phyloP scores from a whole-genome alignment of 176 grass and related monocot genomes.

The sorghum (Sorghum bicolor) region Sorghum_bicolor_NCBIv3 NC_012874.2:1401001-1401500 shows the following conservation, averaged over 20 bases:
- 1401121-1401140: conserved; percentile 1
- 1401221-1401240: conserved; percentile 66
- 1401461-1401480: conserved; percentile 39
- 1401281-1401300: conserved; percentile 79
- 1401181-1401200: conserved; percentile 68
- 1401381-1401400: conserved; percentile 67
- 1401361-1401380: conserved; percentile 81
- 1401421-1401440: conserved; percentile 47
- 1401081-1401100: conserved; percentile 62
- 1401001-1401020: conserved; percentile 7
- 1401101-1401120: conserved; percentile 36
- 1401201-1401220: conserved; percentile 46
- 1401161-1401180: conserved; percentile 48
- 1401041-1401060: conserved; percentile 51
- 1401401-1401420: conserved; percentile 75
- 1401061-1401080: conserved; percentile 63
- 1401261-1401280: conserved; percentile 60
- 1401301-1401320: conserved; percentile 38
- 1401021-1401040: conserved; percentile 29
- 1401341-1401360: conserved; percentile 55
- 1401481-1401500: conserved; percentile 34
- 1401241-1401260: conserved; percentile 69
- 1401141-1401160: conserved; percentile 40
- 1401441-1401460: conserved; percentile 56
- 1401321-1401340: conserved; percentile 50